These are phyloP conservation scores for Nissolia schottii DNA, from an alignment of 306 rosid genomes.

Conservation along the genomic window DNA sequence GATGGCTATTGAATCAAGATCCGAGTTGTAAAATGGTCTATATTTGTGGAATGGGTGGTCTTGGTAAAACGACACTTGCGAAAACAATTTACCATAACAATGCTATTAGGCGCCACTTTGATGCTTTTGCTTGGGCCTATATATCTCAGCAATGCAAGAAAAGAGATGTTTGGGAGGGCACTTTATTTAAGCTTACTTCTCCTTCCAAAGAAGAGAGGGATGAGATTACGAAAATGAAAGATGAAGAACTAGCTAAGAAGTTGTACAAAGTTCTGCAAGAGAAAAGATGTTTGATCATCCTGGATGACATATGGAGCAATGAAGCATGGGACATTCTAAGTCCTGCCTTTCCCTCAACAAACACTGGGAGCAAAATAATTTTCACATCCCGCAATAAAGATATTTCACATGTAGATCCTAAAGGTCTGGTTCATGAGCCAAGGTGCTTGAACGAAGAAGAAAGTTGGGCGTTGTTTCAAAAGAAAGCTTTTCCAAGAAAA, in stretches of 20 bases:
- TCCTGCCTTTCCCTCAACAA: conserved; percentile 30
- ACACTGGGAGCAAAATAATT: conserved; percentile 34
- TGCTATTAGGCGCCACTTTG: conserved; percentile 28
- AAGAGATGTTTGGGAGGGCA: conserved; percentile 50
- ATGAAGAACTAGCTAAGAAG: conserved; percentile 40
- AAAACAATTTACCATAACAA: conserved; percentile 29
- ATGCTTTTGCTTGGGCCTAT: conserved; percentile 28
- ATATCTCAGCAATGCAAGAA: conserved; percentile 26
- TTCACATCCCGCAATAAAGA: conserved; percentile 41
- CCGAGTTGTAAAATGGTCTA: conserved; percentile 18
- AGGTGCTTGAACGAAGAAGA: conserved; percentile 21
- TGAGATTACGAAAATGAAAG: conserved; percentile 31
- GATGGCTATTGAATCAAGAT: conserved; percentile 24
- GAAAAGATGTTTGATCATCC: conserved; percentile 41
- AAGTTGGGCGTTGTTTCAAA: conserved; percentile 41
- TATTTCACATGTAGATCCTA: conserved; percentile 26
- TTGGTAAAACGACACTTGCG: conserved; percentile 62
- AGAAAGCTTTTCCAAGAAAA: conserved; percentile 36
- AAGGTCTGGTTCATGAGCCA: conserved; percentile 35
- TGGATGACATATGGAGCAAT: conserved; percentile 55
- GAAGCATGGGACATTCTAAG: conserved; percentile 36
- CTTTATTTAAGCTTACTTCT: conserved; percentile 29
- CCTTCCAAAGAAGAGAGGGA: conserved; percentile 37
- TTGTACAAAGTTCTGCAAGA: conserved; percentile 32
- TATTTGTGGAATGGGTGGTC: conserved; percentile 60